These are phyloP conservation scores for Acanthamoeba castellanii DNA, from an alignment of 208 protist species.

Conservation along the genomic window DNA sequence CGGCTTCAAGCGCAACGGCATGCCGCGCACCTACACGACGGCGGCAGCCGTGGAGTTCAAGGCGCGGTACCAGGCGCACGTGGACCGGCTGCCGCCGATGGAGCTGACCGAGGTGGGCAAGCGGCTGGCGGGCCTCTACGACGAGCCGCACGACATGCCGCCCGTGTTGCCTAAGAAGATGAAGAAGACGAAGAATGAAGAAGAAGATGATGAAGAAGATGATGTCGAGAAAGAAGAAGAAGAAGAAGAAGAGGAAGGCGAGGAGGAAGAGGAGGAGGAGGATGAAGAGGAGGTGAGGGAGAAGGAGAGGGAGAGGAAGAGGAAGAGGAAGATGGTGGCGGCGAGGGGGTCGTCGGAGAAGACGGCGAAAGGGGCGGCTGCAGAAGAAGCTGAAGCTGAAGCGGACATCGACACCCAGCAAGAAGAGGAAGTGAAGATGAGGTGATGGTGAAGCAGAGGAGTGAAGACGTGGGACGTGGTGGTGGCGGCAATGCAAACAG, in stretches of 20 bases:
- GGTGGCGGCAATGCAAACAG: too few relatives aligned
- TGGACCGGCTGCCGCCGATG: background rate
- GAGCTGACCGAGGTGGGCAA: slow-evolving; percentile 37
- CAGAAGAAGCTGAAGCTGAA: slow-evolving; percentile 14
- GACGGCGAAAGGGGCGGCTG: background rate
- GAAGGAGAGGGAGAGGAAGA: background rate
- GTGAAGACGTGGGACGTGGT: too few relatives aligned
- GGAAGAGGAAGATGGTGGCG: too few relatives aligned
- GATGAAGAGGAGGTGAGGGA: background rate
- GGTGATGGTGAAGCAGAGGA: too few relatives aligned
- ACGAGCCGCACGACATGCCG: slow-evolving; percentile 15
- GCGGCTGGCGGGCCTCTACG: slow-evolving; percentile 18
- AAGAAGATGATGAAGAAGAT: background rate
- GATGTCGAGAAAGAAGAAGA: background rate
- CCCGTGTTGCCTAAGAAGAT: background rate
- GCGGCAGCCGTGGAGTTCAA: background rate
- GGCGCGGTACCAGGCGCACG: background rate
- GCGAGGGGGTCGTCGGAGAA: background rate
- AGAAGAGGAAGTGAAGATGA: too few relatives aligned
- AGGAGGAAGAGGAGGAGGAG: background rate
- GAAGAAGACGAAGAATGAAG: background rate
- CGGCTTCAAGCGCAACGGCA: slow-evolving; percentile 48
- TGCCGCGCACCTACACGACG: slow-evolving; percentile 36
- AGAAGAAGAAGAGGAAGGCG: background rate
- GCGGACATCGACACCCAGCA: too few relatives aligned